A percentile compares a stretch with the other conserved stretches of the same genome.
Conservation (phyloP, 768 basidiomycete genomes). For the Termitomyces bulborhizus region DNA sequence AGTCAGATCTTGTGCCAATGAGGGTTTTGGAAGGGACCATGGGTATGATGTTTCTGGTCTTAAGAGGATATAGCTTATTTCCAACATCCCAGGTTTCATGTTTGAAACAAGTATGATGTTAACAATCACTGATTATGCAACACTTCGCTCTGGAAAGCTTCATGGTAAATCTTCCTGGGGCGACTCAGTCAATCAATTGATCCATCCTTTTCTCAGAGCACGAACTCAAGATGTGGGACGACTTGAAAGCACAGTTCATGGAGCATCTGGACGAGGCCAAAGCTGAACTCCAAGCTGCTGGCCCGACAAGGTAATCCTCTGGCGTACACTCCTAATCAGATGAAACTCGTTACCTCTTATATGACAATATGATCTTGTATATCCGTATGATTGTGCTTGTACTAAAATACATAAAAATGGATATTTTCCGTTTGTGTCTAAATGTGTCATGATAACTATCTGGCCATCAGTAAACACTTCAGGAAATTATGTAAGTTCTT, state of each 20-base stretch:
- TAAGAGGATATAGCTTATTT: background rate
- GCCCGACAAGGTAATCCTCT: slow-evolving; percentile 18
- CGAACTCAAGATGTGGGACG: slow-evolving; percentile 57
- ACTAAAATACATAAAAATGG: no score
- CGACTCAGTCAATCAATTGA: background rate
- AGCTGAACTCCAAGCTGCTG: slow-evolving; percentile 35
- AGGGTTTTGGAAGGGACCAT: slow-evolving; percentile 48
- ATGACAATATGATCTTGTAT: background rate
- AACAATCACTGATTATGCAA: slow-evolving; percentile 59
- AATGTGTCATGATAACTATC: no score
- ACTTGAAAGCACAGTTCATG: slow-evolving; percentile 51
- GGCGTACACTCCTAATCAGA: background rate
- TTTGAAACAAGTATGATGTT: slow-evolving; percentile 59
- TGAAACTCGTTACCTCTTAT: background rate
- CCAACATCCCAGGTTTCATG: slow-evolving; percentile 42
- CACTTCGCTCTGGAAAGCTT: slow-evolving; percentile 50
- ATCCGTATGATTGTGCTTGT: no score
- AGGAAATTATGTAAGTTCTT: no score
- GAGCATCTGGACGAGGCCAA: slow-evolving; percentile 53
- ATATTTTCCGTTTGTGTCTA: no score
- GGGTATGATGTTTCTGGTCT: slow-evolving; percentile 24
- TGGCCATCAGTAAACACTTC: no score
- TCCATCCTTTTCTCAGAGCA: background rate
- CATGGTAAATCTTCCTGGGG: slow-evolving; percentile 34
- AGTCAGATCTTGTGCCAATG: slow-evolving; percentile 44